These are phyloP conservation scores for Teratosphaeriaceae sp. DNA, from an alignment of 2,329 filamentous ascomycete species.

Conservation along the genomic window DNA sequence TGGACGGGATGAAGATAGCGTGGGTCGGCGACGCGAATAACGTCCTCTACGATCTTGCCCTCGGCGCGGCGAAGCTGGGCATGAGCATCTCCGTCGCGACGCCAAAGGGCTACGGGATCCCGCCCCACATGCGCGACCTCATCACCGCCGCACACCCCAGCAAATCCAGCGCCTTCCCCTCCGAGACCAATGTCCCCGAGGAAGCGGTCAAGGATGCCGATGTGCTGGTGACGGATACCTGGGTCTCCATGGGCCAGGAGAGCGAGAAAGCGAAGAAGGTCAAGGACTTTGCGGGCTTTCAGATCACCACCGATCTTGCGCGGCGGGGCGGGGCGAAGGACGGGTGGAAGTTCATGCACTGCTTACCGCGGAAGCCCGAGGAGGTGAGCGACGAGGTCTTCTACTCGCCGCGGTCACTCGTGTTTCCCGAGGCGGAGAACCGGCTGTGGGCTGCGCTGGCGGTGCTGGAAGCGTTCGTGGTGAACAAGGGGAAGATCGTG, in stretches of 20 bases:
- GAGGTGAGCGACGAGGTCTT: constrained; percentile 95
- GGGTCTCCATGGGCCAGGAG: constrained; percentile 98
- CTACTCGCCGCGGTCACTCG: constrained; percentile 75
- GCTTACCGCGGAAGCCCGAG: constrained; percentile 82
- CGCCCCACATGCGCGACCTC: constrained; percentile 62
- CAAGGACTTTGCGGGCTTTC: constrained; percentile 79
- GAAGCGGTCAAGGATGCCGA: constrained; percentile 81
- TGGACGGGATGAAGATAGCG: constrained; percentile 81
- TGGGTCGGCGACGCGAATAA: constrained; percentile 98
- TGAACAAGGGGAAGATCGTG: constrained; percentile 79
- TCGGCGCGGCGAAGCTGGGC: constrained; percentile 79
- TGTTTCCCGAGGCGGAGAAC: constrained; percentile 94
- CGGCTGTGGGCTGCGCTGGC: constrained; percentile 82
- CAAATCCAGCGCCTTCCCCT: constrained; percentile 5
- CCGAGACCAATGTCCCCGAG: constrained; percentile 71
- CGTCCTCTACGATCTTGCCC: constrained; percentile 88
- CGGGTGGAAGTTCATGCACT: constrained; percentile 98
- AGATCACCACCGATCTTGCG: constrained; percentile 82
- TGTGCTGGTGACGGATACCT: constrained; percentile 91
- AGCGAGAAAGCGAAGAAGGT: constrained; percentile 70
- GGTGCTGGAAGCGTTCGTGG: constrained; percentile 79
- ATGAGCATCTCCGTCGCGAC: constrained; percentile 83
- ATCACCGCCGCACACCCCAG: constrained; percentile 55
- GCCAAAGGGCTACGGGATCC: constrained; percentile 77
- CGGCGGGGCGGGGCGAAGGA: constrained; percentile 78